Conservation (phyloP, 1,284 basidiomycete species). For the Microbotryum violaceum region DNA sequence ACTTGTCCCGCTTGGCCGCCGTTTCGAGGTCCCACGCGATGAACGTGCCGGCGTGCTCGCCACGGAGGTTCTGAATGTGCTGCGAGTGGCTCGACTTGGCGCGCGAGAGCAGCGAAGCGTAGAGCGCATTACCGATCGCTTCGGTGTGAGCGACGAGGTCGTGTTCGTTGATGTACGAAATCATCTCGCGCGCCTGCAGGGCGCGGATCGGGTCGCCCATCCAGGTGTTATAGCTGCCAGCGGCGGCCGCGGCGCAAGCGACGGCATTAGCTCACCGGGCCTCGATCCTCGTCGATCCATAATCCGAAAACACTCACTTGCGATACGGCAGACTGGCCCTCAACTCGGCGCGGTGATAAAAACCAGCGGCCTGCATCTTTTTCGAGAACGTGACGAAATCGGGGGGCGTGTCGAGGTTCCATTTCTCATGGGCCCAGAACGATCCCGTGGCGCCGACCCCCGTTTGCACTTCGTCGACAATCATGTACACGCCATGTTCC, state of each 20-base stretch:
- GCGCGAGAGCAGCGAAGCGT: constrained; percentile 38
- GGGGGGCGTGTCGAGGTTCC: constrained; percentile 45
- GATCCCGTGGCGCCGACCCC: constrained; percentile 50
- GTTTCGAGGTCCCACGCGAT: constrained; percentile 47
- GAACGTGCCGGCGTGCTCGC: constrained; percentile 48
- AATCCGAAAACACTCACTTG: constrained; percentile 39
- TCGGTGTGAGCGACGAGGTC: constrained; percentile 35
- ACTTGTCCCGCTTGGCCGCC: constrained; percentile 42
- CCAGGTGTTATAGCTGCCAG: constrained; percentile 38
- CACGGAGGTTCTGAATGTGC: constrained; percentile 44
- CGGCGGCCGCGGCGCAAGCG: no score
- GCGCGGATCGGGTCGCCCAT: constrained; percentile 48
- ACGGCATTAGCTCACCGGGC: not conserved
- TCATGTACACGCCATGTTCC: constrained; percentile 49
- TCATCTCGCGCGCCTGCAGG: constrained; percentile 48
- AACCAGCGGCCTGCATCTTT: constrained; percentile 48
- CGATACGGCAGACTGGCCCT: constrained; percentile 47
- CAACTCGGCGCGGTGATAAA: constrained; percentile 49
- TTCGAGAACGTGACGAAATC: constrained; percentile 51
- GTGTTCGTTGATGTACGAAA: constrained; percentile 45
- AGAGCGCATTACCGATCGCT: constrained; percentile 13
- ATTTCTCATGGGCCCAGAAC: constrained; percentile 54
- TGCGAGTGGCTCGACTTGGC: constrained; percentile 22
- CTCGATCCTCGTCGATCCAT: constrained; percentile 20
- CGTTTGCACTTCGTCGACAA: constrained; percentile 50